Base-by-base conservation (phyloP, 305 asterid species). In the Solanum aculeatissimum region DNA sequence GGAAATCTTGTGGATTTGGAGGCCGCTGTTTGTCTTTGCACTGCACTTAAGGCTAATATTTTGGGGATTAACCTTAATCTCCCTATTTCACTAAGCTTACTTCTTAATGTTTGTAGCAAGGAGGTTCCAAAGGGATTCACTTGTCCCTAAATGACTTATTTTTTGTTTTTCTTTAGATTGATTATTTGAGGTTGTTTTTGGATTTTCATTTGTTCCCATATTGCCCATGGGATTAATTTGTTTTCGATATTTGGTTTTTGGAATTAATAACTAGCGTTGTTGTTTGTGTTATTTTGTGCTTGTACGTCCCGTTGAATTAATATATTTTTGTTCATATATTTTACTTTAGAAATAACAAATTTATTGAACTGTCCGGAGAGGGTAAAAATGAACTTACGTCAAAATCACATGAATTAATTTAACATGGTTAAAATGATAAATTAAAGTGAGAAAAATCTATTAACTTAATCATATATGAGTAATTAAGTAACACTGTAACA, bases 11-110 rank as follows among this genome's bases (percentile, higher is more conserved):
- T 79, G 9, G 88, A 88, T 38, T 85, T 88, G 15, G 90, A 84
- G 8, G 90, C 88, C 14, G 90, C 88, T 8, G 85, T 55, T 15
- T 88, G 90, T 81, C 88, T 88, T 65, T 88, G 90, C 87, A 84
- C 87, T 10, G 88, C 88, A n/a, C 70, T 86, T 42, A 88, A 84
- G 83, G 88, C 87, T 12, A 86, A 86, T 57, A 11, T 88, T 29
- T 49, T 88, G 71, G 90, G 88, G 7, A 83, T 75, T 12, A 69
- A 63, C 27, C 88, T 88, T 45, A 74, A 88, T 27, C 19, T 88
- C 83, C 78, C 84, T 27, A 29, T 85, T 32, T 83, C 90, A 53
- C 86, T 87, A 6, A 80, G 69, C 60, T 49, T 85, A 78, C 83
- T 87, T 55, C 88, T 87, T 47, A 87, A 80, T 42, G 81, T 66